These are phyloP conservation scores for Diaporthe sp. DNA, from an alignment of 2,329 filamentous ascomycete genomes.

Conservation along the genomic window DNA sequence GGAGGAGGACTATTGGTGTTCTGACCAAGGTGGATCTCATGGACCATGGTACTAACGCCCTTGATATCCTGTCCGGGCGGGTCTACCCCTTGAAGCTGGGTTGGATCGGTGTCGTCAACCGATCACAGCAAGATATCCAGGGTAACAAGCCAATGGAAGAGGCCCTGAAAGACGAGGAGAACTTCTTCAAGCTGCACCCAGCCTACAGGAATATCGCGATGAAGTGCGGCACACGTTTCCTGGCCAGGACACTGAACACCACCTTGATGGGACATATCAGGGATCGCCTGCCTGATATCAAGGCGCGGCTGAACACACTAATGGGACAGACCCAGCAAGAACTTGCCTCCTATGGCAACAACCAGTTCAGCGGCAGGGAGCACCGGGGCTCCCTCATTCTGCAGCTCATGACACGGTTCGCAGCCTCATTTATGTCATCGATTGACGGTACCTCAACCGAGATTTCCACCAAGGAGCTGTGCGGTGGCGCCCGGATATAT, in stretches of 20 bases:
- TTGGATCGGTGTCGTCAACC: conserved; percentile 97
- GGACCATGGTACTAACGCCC: conserved; percentile 98
- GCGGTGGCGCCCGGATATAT: conserved; percentile 94
- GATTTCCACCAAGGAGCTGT: conserved; percentile 98
- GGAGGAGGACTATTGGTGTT: conserved; percentile 97
- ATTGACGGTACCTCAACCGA: conserved; percentile 99
- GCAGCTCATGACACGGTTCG: conserved; percentile 98
- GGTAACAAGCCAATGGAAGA: conserved; percentile 95
- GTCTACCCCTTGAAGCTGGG: conserved; percentile 97
- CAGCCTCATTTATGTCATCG: conserved; percentile 96
- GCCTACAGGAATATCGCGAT: conserved; percentile 96
- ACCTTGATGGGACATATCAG: conserved; percentile 97
- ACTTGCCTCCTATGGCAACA: conserved; percentile 96
- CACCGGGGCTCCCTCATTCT: conserved; percentile 94
- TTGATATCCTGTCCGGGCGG: conserved; percentile 95
- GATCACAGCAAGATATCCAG: conserved; percentile 98
- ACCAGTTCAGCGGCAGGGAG: conserved; percentile 97
- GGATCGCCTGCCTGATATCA: conserved; percentile 96
- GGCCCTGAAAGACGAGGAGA: conserved; percentile 86
- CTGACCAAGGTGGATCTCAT: conserved; percentile 99
- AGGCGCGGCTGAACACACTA: conserved; percentile 94
- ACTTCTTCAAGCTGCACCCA: conserved; percentile 97
- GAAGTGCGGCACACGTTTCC: conserved; percentile 91
- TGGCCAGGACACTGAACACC: conserved; percentile 94
- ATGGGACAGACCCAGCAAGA: conserved; percentile 99